Conservation (phyloP, 495 filamentous ascomycete genomes). For the Daldinia caldariorum region DNA sequence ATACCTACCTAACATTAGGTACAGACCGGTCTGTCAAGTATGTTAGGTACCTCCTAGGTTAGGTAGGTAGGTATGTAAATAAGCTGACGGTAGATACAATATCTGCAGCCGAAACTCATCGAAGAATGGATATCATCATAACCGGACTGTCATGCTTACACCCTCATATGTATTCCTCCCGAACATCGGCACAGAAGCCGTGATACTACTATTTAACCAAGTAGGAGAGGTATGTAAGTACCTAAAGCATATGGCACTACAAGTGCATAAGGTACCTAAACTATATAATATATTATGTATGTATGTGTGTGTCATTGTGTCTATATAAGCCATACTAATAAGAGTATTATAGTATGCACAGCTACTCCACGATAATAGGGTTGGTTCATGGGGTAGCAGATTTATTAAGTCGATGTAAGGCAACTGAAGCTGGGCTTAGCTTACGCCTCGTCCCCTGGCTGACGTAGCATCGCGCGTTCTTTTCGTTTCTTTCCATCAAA, state of each 20-base stretch:
- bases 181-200: conserved; percentile 20
- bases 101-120: conserved; percentile 28
- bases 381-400: conserved; percentile 11
- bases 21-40: too few relatives aligned
- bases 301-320: too few relatives aligned
- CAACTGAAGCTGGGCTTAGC: conserved; percentile 16
- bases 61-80: too few relatives aligned
- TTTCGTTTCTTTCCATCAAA: conserved; percentile 28
- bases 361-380: background rate
- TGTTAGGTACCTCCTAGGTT: too few relatives aligned
- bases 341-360: background rate
- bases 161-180: conserved; percentile 24
- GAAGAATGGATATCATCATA: conserved; percentile 5
- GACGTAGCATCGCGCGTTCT: conserved; percentile 39
- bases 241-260: too few relatives aligned
- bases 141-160: conserved; percentile 5
- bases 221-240: background rate
- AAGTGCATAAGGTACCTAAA: too few relatives aligned
- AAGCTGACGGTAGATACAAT: conserved; percentile 19
- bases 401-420: conserved; percentile 10
- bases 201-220: conserved; percentile 5
- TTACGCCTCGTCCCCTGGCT: conserved; percentile 41
- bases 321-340: too few relatives aligned
- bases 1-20: too few relatives aligned
- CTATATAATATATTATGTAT: too few relatives aligned